Conservation (phyloP, 768 basidiomycete genomes). For the Sporobolomyces roseus region DNA sequence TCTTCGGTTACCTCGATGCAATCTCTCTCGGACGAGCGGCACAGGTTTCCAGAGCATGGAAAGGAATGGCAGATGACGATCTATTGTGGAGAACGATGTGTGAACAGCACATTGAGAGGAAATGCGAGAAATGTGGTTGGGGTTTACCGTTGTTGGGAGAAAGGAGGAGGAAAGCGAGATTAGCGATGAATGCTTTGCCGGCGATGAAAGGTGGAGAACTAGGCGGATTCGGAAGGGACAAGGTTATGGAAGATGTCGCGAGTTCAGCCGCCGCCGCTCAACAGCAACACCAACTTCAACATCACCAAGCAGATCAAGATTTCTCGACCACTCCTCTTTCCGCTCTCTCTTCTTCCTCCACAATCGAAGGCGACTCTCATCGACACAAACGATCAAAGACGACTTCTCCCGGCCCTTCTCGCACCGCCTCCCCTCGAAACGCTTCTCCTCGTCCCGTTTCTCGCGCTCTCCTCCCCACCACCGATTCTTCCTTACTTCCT, state of each 20-base stretch:
- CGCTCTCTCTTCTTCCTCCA: slow-evolving; percentile 8
- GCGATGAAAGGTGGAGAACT: slow-evolving; percentile 22
- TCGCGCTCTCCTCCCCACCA: not conserved
- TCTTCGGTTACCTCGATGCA: slow-evolving; percentile 80
- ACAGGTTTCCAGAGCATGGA: slow-evolving; percentile 82
- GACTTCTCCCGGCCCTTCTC: slow-evolving; percentile 42
- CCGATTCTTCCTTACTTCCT: not conserved
- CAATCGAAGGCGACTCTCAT: slow-evolving; percentile 33
- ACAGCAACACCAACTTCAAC: slow-evolving; percentile 24
- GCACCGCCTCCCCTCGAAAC: slow-evolving; percentile 44
- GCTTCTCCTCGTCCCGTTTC: slow-evolving; percentile 28
- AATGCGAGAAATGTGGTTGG: slow-evolving; percentile 96
- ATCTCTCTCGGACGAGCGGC: slow-evolving; percentile 79
- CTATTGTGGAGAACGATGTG: slow-evolving; percentile 93
- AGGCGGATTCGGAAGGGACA: slow-evolving; percentile 14
- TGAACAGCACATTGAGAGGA: slow-evolving; percentile 96
- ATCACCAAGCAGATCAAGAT: slow-evolving; percentile 36
- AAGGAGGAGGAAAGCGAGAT: slow-evolving; percentile 52
- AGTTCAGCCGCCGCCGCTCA: slow-evolving; percentile 26
- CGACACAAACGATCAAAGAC: slow-evolving; percentile 42
- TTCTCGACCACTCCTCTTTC: not conserved
- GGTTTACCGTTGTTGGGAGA: slow-evolving; percentile 86
- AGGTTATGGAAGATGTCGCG: slow-evolving; percentile 22
- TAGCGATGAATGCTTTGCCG: slow-evolving; percentile 33
- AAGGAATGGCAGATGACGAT: slow-evolving; percentile 85